phyloP scores from a whole-genome alignment of 805 yeast genomes.

The Saccharomycopsis sp. region DNA sequence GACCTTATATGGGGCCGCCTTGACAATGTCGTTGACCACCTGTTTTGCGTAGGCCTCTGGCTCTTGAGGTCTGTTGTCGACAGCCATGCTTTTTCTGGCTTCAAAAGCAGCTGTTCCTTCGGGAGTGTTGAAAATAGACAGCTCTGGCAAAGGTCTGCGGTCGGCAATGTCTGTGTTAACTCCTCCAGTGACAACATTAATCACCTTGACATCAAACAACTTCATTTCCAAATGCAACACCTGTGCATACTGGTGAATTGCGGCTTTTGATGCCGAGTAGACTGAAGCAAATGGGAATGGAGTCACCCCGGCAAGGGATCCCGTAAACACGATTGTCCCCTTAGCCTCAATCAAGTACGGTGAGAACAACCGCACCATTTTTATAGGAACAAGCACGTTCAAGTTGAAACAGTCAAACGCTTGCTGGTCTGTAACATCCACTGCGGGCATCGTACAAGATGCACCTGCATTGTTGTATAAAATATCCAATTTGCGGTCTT shows the following conservation, averaged over 20 bases:
- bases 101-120: constrained; percentile 45
- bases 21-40: constrained; percentile 46
- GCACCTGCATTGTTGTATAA: constrained; percentile 75
- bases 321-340: constrained; percentile 69
- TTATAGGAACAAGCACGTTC: constrained; percentile 64
- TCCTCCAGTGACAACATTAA: constrained; percentile 69
- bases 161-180: constrained; percentile 68
- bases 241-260: constrained; percentile 65
- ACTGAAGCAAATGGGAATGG: constrained; percentile 68
- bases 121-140: constrained; percentile 45
- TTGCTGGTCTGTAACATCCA: constrained; percentile 54
- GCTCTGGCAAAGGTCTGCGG: constrained; percentile 48
- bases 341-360: constrained; percentile 53
- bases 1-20: constrained; percentile 30
- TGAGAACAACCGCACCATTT: constrained; percentile 52
- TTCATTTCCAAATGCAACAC: constrained; percentile 58
- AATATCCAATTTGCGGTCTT: constrained; percentile 48
- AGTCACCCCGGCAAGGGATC: constrained; percentile 57
- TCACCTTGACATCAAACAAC: constrained; percentile 65
- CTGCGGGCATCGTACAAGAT: constrained; percentile 64
- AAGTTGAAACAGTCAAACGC: constrained; percentile 49
- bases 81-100: constrained; percentile 53
- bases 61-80: constrained; percentile 49
- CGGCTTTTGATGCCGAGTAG: constrained; percentile 67
- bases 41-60: constrained; percentile 50